Conservation (phyloP, 306 rosid species). For the Cicer pinnatifidum region DNA sequence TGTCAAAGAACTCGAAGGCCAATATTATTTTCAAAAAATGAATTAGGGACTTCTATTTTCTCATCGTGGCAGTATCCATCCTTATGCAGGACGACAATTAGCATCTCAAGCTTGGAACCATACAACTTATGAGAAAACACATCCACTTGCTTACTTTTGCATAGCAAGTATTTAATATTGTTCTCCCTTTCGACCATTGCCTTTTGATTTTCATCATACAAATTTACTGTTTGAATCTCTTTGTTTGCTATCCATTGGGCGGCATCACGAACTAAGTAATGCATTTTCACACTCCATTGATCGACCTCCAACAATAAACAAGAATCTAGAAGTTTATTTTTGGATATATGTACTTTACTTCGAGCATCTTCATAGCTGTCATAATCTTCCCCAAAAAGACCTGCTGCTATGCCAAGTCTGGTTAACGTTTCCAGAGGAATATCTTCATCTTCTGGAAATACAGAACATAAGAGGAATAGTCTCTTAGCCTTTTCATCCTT, state of each 20-base stretch:
- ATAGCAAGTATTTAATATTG: not conserved
- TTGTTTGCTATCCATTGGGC: not conserved
- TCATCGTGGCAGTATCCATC: not conserved
- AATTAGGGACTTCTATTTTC: not conserved
- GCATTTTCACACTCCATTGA: not conserved
- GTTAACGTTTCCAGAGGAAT: not conserved
- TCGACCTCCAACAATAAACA: not conserved
- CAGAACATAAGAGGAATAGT: constrained; percentile 38
- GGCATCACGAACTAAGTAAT: constrained; percentile 33
- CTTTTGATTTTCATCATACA: not conserved
- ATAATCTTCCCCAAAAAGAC: not conserved
- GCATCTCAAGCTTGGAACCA: constrained; percentile 10
- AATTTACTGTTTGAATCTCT: too few species aligned
- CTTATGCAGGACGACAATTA: not conserved
- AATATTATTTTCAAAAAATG: not conserved
- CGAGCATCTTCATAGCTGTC: not conserved
- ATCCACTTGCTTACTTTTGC: not conserved
- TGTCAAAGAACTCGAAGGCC: constrained; percentile 26
- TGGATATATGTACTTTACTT: not conserved
- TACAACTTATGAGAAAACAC: not conserved
- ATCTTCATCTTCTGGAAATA: constrained; percentile 42
- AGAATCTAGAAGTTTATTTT: constrained; percentile 22
- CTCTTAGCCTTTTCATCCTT: not conserved
- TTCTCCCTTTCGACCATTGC: not conserved
- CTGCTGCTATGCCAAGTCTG: not conserved